Evolutionary conservation across 345 rosid genomes (phyloP).

Genomic region (Eutrema heterophyllum): DNA sequence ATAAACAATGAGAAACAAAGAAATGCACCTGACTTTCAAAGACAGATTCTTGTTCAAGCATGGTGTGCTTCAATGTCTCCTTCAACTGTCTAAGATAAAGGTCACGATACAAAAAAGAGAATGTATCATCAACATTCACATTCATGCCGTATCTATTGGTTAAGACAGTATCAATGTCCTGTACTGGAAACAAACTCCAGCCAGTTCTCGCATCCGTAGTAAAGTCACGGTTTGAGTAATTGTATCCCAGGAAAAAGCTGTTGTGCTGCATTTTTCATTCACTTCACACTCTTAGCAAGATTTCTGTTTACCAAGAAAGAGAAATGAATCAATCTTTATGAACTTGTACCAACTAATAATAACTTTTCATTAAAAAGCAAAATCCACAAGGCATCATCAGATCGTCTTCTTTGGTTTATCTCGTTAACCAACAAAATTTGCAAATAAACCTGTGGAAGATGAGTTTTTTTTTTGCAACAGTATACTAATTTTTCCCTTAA

Average conservation of each 20-base stretch:
- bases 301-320: constrained; percentile 10
- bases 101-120: constrained; percentile 17
- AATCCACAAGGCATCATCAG: constrained; percentile 12
- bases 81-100: constrained; percentile 30
- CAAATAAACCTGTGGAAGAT: neutral
- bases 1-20: neutral
- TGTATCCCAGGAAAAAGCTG: constrained; percentile 28
- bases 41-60: constrained; percentile 55
- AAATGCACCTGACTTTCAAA: constrained; percentile 52
- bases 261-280: constrained; percentile 34
- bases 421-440: neutral
- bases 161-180: constrained; percentile 25
- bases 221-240: constrained; percentile 19
- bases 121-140: constrained; percentile 28
- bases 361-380: neutral
- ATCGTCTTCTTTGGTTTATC: neutral
- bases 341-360: constrained; percentile 14
- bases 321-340: neutral
- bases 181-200: constrained; percentile 27
- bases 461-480: neutral
- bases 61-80: constrained; percentile 43
- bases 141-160: constrained; percentile 24
- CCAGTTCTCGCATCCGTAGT: constrained; percentile 16
- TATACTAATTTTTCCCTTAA: neutral
- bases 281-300: constrained; percentile 25